These are phyloP conservation scores for Penicillium salamii DNA, from an alignment of 495 filamentous ascomycete genomes.

Conservation along the genomic window DNA sequence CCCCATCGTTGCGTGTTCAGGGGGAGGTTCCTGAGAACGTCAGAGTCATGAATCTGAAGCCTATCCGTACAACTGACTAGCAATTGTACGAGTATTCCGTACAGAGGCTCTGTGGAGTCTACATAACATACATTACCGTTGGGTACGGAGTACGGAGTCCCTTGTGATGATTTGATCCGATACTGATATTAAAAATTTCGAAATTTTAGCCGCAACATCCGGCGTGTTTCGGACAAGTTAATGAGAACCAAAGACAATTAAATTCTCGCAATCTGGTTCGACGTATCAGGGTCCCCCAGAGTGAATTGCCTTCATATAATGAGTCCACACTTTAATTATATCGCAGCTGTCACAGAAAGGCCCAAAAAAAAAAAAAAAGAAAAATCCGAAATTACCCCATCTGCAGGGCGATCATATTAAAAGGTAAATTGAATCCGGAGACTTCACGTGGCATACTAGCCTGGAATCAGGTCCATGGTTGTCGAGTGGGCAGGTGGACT, in stretches of 20 bases:
- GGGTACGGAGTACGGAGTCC: too few relatives aligned
- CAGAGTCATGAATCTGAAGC: not conserved
- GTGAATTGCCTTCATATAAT: not conserved
- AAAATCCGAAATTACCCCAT: constrained; percentile 18
- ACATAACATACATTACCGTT: too few relatives aligned
- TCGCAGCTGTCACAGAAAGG: constrained; percentile 1
- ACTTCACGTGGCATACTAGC: constrained; percentile 15
- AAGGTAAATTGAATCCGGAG: not conserved
- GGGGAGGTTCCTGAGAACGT: not conserved
- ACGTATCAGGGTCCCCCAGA: constrained; percentile 9
- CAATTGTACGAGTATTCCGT: too few relatives aligned
- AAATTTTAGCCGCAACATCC: not conserved
- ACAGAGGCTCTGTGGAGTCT: too few relatives aligned
- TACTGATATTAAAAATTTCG: not conserved
- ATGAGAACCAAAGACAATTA: not conserved
- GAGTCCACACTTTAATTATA: not conserved
- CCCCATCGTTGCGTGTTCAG: not conserved
- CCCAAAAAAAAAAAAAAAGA: too few relatives aligned
- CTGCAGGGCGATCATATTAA: constrained; percentile 8
- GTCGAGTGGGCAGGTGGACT: not conserved
- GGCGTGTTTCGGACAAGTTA: not conserved
- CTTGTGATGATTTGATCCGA: not conserved
- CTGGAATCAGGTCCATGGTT: not conserved
- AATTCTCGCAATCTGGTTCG: constrained; percentile 4
- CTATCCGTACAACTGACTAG: too few relatives aligned